These are phyloP conservation scores for Macrocybe sp. DNA, from an alignment of 1,284 basidiomycete species.

Conservation along the genomic window DNA sequence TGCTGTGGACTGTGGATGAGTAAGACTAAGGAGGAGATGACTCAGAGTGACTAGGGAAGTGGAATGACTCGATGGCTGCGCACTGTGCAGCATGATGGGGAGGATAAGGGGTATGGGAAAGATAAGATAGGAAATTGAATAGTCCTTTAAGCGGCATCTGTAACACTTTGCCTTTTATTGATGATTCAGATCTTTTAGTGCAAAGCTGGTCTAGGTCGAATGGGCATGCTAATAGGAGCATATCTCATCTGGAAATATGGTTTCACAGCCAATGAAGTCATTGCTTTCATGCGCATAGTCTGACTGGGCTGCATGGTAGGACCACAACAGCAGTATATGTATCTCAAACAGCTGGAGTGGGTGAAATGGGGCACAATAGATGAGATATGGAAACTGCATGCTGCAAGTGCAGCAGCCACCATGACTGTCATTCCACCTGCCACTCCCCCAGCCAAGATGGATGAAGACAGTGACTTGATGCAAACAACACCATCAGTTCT, in stretches of 20 bases:
- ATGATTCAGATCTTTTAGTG: conserved; percentile 50
- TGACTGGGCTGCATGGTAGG: conserved; percentile 96
- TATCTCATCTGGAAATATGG: conserved; percentile 99
- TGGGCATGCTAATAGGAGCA: conserved; percentile 94
- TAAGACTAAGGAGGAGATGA: no score
- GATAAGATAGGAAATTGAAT: no score
- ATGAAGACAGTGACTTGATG: conserved; percentile 49
- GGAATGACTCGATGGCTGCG: no score
- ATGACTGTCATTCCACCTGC: conserved; percentile 59
- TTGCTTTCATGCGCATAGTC: conserved; percentile 97
- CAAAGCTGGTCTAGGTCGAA: conserved; percentile 90
- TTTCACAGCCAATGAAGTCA: conserved; percentile 97
- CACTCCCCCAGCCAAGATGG: conserved; percentile 70
- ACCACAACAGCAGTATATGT: conserved; percentile 93
- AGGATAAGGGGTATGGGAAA: no score
- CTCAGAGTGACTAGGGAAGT: no score
- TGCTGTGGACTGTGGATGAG: no score
- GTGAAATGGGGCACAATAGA: conserved; percentile 87
- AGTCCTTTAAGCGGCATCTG: no score
- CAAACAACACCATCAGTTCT: conserved; percentile 35
- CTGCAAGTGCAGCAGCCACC: conserved; percentile 36
- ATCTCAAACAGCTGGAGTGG: conserved; percentile 93
- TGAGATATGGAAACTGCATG: conserved; percentile 53
- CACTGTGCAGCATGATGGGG: no score
- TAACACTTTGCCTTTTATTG: conserved; percentile 4